Conservation (phyloP, 345 rosid species). For the Zanthoxylum bungeanum region DNA sequence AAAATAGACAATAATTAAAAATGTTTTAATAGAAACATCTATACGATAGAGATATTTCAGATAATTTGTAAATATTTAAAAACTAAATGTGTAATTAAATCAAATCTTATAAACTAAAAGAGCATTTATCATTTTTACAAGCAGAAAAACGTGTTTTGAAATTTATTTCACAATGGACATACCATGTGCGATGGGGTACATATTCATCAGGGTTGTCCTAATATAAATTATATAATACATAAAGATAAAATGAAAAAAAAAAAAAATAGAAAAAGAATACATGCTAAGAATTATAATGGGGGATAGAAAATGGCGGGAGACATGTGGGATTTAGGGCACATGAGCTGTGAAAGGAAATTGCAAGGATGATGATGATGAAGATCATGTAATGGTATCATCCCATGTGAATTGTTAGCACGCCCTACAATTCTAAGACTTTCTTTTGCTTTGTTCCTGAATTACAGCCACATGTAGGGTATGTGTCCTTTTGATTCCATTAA, state of each 20-base stretch:
- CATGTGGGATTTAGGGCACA: conserved; percentile 28
- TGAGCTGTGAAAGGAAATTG: conserved; percentile 35
- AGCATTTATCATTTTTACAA: too few relatives aligned
- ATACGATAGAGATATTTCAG: too few relatives aligned
- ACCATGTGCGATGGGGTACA: conserved; percentile 15
- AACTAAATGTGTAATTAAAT: too few relatives aligned
- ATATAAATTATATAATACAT: too few relatives aligned
- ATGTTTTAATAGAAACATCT: too few relatives aligned
- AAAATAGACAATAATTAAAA: too few relatives aligned
- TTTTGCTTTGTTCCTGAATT: conserved; percentile 49
- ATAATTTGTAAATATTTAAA: too few relatives aligned
- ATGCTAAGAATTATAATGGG: not conserved
- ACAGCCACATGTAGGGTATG: conserved; percentile 58
- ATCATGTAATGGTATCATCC: conserved; percentile 19
- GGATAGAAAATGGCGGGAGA: not conserved
- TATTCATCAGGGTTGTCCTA: conserved; percentile 7
- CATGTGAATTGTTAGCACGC: conserved; percentile 50
- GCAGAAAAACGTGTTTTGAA: too few relatives aligned
- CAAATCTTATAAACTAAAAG: too few relatives aligned
- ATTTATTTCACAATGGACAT: conserved; percentile 15
- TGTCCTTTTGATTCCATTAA: conserved; percentile 24
- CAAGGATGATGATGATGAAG: not conserved
- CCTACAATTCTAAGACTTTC: conserved; percentile 7
- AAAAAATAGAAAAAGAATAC: not conserved
- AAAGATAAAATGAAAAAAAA: not conserved